Base-by-base conservation (phyloP, 2,329 filamentous ascomycete species). In the Monosporascus sp. region DNA sequence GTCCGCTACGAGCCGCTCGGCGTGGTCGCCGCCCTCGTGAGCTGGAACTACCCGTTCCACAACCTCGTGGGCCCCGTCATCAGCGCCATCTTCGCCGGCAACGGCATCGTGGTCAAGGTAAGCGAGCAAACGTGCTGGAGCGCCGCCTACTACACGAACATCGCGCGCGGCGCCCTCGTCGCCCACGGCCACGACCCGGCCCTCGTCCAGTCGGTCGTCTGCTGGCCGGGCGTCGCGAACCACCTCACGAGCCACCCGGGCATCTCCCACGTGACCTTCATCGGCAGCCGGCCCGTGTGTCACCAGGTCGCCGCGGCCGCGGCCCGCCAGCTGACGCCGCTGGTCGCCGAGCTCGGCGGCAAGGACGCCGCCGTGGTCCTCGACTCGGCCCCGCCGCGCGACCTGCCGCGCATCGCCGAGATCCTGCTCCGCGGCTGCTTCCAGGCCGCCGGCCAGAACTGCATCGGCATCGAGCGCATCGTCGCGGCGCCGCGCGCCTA, bases 31-130 rank as follows among this genome's bases (percentile, higher is more conserved):
- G 93, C 94, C 18, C 87, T 93, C 50, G 91, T 99, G 44, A 94
- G 89, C 67, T 99, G 94, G 94, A 99, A 99, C 75, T 97, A 91
- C 68, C 86, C 90, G 45, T 96, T 97, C 72, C 94, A 99, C 75
- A 99, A 99, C 72, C 78, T 97, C 58, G 83, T 97, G 47, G 91
- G 89, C 0, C 94, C 93, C 15, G 82, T 97, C 60, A 95, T 97
- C 67, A 92, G 89, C 60, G 86, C 89, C 17, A 80, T 97, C 49
- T 97, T 97, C 68, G 81, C 92, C 15, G 94, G 94, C 47, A 97
- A 97, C 68, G 90, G 85, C 50, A 87, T 97, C 60, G 78, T 99
- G 43, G 88, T 97, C 70, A 99, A 99, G 74, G 89, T 88, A 48
- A 96, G 91, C 49, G 94, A 99, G 72, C 89, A 93, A 70, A 97